Evolutionary conservation across 2,329 filamentous ascomycete genomes (phyloP).

Genomic region (Kalmusia sp.): DNA sequence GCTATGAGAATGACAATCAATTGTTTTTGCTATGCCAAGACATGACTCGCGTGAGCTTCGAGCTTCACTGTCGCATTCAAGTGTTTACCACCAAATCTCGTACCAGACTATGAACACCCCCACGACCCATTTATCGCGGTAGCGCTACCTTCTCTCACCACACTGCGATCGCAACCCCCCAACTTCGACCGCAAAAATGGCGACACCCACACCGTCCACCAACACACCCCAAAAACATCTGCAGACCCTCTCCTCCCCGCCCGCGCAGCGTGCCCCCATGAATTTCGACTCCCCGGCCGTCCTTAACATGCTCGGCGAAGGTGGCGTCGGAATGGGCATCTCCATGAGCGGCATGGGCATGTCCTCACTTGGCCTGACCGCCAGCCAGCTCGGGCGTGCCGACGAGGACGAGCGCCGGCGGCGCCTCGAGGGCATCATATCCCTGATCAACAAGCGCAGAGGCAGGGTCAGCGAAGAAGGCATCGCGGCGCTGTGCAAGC

Average conservation of each 20-base stretch:
- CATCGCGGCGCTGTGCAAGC: conserved; percentile 72
- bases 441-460: conserved; percentile 70
- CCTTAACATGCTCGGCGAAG: conserved; percentile 50
- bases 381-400: conserved; percentile 48
- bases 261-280: conserved; percentile 53
- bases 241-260: conserved; percentile 46
- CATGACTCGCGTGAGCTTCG: conserved; percentile 29
- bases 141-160: background rate
- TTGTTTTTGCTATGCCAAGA: conserved; percentile 23
- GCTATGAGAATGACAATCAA: too few relatives aligned
- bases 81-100: conserved; percentile 1
- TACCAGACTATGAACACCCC: conserved; percentile 17
- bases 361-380: conserved; percentile 45
- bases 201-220: conserved; percentile 46
- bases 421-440: conserved; percentile 67
- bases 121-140: conserved; percentile 1
- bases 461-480: conserved; percentile 77
- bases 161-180: background rate
- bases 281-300: conserved; percentile 52
- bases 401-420: conserved; percentile 62
- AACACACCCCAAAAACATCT: conserved; percentile 48
- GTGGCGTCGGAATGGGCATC: conserved; percentile 50
- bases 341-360: conserved; percentile 48
- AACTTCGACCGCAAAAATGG: conserved; percentile 29
- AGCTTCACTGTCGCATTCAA: conserved; percentile 2